Base-by-base conservation (phyloP, 2,329 filamentous ascomycete genomes). In the Hypoxylon sp. region DNA sequence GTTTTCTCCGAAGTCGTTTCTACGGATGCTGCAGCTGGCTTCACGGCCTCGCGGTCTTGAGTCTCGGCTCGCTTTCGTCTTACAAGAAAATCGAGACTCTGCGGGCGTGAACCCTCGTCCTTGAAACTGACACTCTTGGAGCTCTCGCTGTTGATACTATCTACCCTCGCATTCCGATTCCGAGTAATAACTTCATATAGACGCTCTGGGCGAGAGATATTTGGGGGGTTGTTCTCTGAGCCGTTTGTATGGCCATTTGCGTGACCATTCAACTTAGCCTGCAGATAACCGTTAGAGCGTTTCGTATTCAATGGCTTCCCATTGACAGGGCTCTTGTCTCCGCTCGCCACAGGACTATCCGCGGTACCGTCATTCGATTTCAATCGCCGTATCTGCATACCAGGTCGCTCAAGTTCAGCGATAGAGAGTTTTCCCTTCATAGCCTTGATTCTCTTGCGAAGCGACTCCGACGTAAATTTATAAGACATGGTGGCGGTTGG, bases 391-490 rank as follows among this genome's bases (percentile, higher is more conserved):
- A 56, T 11, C n/a, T 22, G 37, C 20, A 20, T 40, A 11, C 2
- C 4, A 13, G 20, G 40, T 17, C 40, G 25, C 4, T 64, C 55
- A 37, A 7, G 1, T 2, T 35, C 44, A 30, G 6, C 14, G 20
- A 30, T 10, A 44, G 37, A 54, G 37, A 67, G 20, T 35, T 10
- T 62, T 3, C 20, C 6, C 20, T 30, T 69, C n/a, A 63, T 25
- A 6, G 17, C 14, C 37, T 56, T 69, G 6, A 69, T 11, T 40
- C 31, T 66, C 59, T 63, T 59, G 51, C 66, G 66, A 30, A 69
- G 10, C 7, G 66, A 62, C 1, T 56, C 46, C 3, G 61, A 37
- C n/a, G 44, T 17, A 31, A 62, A 48, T 20, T 30, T 56, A 7
- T 37, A 17, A 27, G 61, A 61, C 61, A 64, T 68, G 50, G 5